These are phyloP conservation scores for Rubroboletus satanas DNA, from an alignment of 768 basidiomycete species.

Conservation along the genomic window DNA sequence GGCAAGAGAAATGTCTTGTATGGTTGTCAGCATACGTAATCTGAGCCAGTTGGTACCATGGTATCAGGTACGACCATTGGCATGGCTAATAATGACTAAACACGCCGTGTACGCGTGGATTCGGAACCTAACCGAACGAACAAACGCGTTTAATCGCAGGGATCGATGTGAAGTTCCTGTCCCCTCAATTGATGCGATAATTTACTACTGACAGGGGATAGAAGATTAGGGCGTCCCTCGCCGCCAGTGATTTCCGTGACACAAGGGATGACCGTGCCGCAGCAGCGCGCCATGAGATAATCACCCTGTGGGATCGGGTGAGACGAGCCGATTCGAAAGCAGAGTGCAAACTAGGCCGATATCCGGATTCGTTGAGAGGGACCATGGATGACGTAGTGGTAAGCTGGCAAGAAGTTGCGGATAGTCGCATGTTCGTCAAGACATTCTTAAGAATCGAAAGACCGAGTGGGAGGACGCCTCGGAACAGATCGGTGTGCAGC, in stretches of 20 bases:
- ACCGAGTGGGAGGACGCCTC: neutral
- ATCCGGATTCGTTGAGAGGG: no score
- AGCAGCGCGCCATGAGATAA: neutral
- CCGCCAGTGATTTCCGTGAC: neutral
- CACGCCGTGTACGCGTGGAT: constrained; percentile 16
- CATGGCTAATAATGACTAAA: neutral
- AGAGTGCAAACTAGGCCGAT: neutral
- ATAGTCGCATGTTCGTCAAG: no score
- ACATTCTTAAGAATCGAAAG: neutral
- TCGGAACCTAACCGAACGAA: constrained; percentile 4
- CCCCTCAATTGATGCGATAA: neutral
- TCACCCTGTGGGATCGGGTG: neutral
- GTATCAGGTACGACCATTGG: neutral
- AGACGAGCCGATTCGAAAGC: neutral
- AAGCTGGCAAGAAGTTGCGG: constrained; percentile 6
- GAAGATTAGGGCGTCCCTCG: neutral
- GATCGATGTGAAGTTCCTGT: constrained; percentile 2
- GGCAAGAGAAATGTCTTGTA: neutral
- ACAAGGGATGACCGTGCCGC: neutral
- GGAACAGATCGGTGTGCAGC: neutral
- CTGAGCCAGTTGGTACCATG: neutral
- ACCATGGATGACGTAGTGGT: neutral
- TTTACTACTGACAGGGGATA: neutral
- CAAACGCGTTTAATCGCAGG: neutral
- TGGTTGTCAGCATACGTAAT: neutral